phyloP scores from a whole-genome alignment of 192 early-diverging fungal species.

The Pilobolus umbonatus region DNA sequence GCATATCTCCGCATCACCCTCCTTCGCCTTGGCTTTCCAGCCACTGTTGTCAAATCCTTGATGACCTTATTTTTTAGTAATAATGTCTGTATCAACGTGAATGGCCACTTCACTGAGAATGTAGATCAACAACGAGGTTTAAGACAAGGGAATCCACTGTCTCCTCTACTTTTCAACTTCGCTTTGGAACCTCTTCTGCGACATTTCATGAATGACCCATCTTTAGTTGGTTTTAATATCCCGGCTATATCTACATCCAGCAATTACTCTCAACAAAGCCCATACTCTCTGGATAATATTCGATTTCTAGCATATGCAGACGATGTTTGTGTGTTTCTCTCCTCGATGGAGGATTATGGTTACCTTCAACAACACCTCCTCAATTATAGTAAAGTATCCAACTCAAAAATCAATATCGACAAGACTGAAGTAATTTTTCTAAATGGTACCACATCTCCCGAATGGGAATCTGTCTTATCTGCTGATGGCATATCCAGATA shows the following conservation, averaged over 20 bases:
- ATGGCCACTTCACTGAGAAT: constrained; percentile 1
- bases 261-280: neutral
- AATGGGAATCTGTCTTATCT: neutral
- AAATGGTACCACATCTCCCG: neutral
- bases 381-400: neutral
- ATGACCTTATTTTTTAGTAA: constrained; percentile 5
- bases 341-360: neutral
- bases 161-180: constrained; percentile 27
- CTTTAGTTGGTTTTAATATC: neutral
- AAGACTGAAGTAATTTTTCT: constrained; percentile 4
- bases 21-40: constrained; percentile 1
- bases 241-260: neutral
- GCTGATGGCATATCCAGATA: neutral
- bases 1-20: constrained; percentile 12
- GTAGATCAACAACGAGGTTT: constrained; percentile 23
- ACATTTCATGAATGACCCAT: neutral
- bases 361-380: neutral
- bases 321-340: neutral
- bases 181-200: constrained; percentile 28
- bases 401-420: neutral
- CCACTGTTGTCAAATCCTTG: neutral
- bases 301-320: neutral
- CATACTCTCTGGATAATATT: neutral
- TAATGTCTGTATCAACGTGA: constrained; percentile 20
- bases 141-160: constrained; percentile 34